These are phyloP conservation scores for Lithospermum erythrorhizon DNA, from an alignment of 257 asterid species.

Conservation along the genomic window DNA sequence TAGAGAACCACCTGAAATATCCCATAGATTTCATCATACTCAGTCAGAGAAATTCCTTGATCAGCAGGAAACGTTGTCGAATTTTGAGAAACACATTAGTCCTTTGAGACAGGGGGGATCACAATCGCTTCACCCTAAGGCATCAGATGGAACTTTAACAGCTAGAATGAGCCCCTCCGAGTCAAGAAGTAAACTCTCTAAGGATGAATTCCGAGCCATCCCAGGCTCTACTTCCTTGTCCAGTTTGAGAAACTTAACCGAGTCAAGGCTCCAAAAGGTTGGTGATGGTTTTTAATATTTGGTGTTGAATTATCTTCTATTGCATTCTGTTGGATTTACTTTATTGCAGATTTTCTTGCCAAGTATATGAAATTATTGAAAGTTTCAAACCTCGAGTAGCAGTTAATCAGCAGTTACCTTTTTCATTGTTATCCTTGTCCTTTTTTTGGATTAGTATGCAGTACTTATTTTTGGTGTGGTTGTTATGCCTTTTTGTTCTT, in stretches of 20 bases:
- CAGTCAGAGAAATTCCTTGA: slow-evolving; percentile 13
- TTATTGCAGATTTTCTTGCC: not conserved
- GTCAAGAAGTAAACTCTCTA: slow-evolving; percentile 20
- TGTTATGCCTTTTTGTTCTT: not conserved
- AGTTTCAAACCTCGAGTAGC: not conserved
- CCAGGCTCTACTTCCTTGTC: slow-evolving; percentile 24
- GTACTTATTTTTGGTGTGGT: not conserved
- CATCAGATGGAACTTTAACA: slow-evolving; percentile 25
- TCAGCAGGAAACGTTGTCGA: slow-evolving; percentile 20
- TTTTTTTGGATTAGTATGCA: not conserved
- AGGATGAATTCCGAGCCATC: slow-evolving; percentile 16
- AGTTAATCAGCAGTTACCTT: not conserved
- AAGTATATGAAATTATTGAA: not conserved
- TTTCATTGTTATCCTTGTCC: not conserved
- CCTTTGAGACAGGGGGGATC: slow-evolving; percentile 23
- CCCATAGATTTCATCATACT: not conserved
- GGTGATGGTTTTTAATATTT: slow-evolving; percentile 10
- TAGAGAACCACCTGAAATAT: slow-evolving; percentile 29
- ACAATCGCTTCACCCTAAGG: slow-evolving; percentile 17
- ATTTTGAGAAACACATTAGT: slow-evolving; percentile 20
- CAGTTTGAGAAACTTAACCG: slow-evolving; percentile 18
- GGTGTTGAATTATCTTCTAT: not conserved
- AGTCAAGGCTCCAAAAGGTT: slow-evolving; percentile 31
- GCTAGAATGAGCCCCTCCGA: slow-evolving; percentile 16
- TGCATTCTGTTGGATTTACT: not conserved